Evolutionary conservation across 257 asterid genomes (phyloP).

Genomic region (Datura wrightii): DNA sequence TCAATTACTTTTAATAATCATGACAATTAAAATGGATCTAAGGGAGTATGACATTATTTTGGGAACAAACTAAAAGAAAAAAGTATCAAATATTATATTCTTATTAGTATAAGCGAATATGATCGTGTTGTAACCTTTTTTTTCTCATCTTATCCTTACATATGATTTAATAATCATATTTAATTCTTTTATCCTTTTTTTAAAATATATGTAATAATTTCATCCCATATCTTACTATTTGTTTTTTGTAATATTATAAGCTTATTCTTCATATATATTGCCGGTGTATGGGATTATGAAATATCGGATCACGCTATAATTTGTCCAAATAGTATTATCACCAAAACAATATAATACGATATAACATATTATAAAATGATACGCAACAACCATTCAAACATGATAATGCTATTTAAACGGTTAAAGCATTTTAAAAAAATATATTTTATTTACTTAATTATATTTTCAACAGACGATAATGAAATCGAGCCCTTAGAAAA

Average conservation of each 20-base stretch:
- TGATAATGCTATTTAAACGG: neutral
- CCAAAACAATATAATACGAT: neutral
- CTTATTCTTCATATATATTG: neutral
- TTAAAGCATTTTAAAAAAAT: neutral
- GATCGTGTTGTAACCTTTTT: neutral
- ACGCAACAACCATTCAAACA: neutral
- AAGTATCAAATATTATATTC: too few species aligned
- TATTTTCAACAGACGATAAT: neutral
- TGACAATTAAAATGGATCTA: neutral
- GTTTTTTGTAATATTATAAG: neutral
- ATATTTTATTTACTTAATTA: neutral
- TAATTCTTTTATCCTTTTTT: neutral
- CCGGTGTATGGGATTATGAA: neutral
- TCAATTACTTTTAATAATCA: neutral
- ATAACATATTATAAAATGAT: neutral
- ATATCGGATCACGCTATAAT: fast-evolving
- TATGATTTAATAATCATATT: neutral
- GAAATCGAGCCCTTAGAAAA: constrained; percentile 32
- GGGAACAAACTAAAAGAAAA: fast-evolving
- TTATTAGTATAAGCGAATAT: too few species aligned
- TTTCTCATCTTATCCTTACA: neutral
- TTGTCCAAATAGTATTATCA: neutral
- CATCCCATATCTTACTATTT: neutral
- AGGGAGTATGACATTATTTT: fast-evolving
- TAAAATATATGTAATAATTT: fast-evolving